A percentile compares a stretch with the other conserved stretches of the same genome.
Conservation (phyloP, 108 stramenopile species). For the Nitzschia sp. region DNA sequence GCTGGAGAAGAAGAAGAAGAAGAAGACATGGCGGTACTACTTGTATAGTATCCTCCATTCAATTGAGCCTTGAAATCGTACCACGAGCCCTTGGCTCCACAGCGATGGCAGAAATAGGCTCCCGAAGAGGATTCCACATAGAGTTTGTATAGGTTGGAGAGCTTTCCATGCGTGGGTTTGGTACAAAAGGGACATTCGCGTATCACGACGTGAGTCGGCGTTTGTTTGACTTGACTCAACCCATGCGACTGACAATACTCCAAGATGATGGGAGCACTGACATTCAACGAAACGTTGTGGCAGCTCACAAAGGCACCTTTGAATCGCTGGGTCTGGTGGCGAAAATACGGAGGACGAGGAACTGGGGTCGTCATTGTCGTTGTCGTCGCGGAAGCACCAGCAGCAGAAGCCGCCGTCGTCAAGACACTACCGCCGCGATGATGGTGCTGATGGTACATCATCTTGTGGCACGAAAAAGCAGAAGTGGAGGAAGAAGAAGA, state of each 20-base stretch:
- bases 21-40: neutral
- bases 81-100: conserved; percentile 88
- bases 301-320: conserved; percentile 55
- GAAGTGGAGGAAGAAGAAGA: too few species aligned
- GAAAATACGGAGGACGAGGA: neutral
- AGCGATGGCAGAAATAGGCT: conserved; percentile 95
- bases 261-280: conserved; percentile 50
- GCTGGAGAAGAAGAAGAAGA: neutral
- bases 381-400: neutral
- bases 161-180: conserved; percentile 69
- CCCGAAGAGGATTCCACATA: conserved; percentile 67
- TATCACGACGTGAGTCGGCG: conserved; percentile 65
- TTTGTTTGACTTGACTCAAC: conserved; percentile 29
- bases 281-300: conserved; percentile 65
- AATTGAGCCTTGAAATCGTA: conserved; percentile 86
- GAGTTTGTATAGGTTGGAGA: conserved; percentile 71
- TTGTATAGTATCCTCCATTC: conserved; percentile 36
- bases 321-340: neutral
- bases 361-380: neutral
- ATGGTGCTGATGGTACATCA: too few species aligned
- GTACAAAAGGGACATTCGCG: conserved; percentile 80
- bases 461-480: too few species aligned
- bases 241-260: conserved; percentile 43
- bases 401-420: neutral
- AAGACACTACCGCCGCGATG: neutral